Base-by-base conservation (phyloP, 768 basidiomycete genomes). In the Hygrophorus russula region DNA sequence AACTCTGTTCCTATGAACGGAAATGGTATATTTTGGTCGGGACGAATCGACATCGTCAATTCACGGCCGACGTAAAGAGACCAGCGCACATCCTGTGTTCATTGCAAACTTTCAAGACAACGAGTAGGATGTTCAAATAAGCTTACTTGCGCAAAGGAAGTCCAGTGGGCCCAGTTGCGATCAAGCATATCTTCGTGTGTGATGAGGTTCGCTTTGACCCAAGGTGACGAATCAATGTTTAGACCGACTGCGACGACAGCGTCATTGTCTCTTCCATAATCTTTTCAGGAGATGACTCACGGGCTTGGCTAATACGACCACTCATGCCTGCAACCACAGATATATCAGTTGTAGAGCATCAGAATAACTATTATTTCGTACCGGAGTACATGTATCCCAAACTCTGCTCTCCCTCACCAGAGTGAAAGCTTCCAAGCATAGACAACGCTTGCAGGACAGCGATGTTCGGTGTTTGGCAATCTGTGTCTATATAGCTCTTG, bases 31-130 rank as follows among this genome's bases (percentile, higher is more conserved):
- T 55, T 57, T 36, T 62, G 58, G 15, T 53, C 47, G 18, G 61
- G 60, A 8, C n/a, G 43, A 13, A n/a, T 13, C 18, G 60, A 54
- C 2, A 65, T 67, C 5, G 60, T 55, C 53, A 71, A 75, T 40
- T 78, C 76, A 13, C 77, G 67, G 5, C 78, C 78, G 15, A 78
- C 75, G 39, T 78, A 78, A 0, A 79, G 61, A 1, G 74, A 76
- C 78, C 76, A 80, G 40, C 74, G 76, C 4, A 76, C 71, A 42
- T 80, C 77, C 68, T 75, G 15, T 11, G 15, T 29, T 12, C 24
- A n/a, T 17, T 4, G 3, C 11, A 2, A 24, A 24, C 24, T 24
- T 24, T 24, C 24, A 3, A 24, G 24, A 3, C 17, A 36, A n/a
- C 32, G 10, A 1, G 38, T 11, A 24, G 24, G 24, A 24, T 24